Conservation (phyloP, 768 basidiomycete genomes). For the Calocera viscosa region DNA sequence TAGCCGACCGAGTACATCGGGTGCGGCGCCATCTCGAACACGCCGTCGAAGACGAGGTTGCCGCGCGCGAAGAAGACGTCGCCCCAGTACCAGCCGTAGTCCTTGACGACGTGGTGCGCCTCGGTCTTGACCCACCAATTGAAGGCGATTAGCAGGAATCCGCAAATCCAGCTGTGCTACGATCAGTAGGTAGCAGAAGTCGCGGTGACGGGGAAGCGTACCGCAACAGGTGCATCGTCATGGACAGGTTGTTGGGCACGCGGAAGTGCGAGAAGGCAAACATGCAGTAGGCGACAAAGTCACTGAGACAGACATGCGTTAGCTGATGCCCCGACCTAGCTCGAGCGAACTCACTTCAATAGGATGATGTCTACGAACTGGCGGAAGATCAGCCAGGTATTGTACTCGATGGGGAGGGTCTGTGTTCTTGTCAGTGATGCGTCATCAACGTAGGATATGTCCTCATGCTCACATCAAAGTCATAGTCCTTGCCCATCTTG, state of each 20-base stretch:
- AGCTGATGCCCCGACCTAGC: background rate
- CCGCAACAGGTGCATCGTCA: constrained; percentile 66
- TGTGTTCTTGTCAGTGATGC: constrained; percentile 22
- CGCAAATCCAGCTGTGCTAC: constrained; percentile 64
- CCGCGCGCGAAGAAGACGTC: constrained; percentile 89
- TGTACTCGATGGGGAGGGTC: constrained; percentile 87
- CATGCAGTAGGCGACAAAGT: constrained; percentile 88
- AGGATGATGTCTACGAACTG: constrained; percentile 93
- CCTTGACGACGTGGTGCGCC: constrained; percentile 93
- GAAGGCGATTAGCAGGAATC: constrained; percentile 74
- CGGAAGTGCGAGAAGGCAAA: constrained; percentile 91
- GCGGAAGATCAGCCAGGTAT: constrained; percentile 90
- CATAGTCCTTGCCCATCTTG: constrained; percentile 92
- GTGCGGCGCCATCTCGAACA: constrained; percentile 86
- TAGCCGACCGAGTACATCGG: constrained; percentile 96
- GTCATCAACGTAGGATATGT: background rate
- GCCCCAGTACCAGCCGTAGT: constrained; percentile 98
- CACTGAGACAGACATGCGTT: constrained; percentile 37
- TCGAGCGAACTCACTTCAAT: constrained; percentile 56
- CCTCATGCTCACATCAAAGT: constrained; percentile 67
- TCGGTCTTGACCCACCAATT: constrained; percentile 99
- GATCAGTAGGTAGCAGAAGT: background rate
- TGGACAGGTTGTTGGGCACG: constrained; percentile 64
- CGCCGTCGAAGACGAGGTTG: constrained; percentile 82
- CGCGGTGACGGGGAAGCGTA: constrained; percentile 21